Base-by-base conservation (phyloP, 805 yeast species). In the Myxozyma vanderwaltii region DNA sequence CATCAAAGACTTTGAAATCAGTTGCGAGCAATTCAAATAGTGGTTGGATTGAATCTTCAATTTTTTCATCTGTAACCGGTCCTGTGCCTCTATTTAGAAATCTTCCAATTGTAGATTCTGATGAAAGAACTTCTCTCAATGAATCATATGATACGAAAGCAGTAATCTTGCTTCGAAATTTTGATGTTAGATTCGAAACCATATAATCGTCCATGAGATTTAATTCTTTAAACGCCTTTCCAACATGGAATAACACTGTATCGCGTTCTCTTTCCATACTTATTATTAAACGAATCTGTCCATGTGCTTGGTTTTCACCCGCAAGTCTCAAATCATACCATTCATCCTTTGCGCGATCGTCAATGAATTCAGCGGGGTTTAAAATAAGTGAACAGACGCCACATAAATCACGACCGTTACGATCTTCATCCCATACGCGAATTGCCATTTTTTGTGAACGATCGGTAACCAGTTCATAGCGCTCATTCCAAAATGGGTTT, bases 401-500 rank as follows among this genome's bases (percentile, higher is more conserved):
- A 27, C 51, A 54, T 13, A 44, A 31, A 12, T 45, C 51, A 6
- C 58, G 44, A 8, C 40, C 46, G 19, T 31, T 36, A 13, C 35
- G 52, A 41, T 54, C 58, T n/a, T 45, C 53, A 31, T 54, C 58
- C 58, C 58, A 45, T 12, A 54, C 58, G 15, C 52, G 15, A 1
- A 43, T 8, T 15, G 44, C 26, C 13, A 54, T 26, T 17, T 26
- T 17, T n/a, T 39, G 41, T 10, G 39, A 46, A n/a, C n/a, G 5
- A 26, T 23, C 40, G 10, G 58, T 48, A 21, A 38, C 47, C 17
- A 27, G 33, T 70, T 90, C 96, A 70, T 90, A 89, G 57, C 87
- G 88, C 74, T 91, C 96, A 67, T 89, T 88, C 95, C 95, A 92
- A 15, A 80, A 82, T 0, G 97, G 97, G 66, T 84, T 83, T 35